Conservation (phyloP, 495 filamentous ascomycete genomes). For the Aspergillus affinis region DNA sequence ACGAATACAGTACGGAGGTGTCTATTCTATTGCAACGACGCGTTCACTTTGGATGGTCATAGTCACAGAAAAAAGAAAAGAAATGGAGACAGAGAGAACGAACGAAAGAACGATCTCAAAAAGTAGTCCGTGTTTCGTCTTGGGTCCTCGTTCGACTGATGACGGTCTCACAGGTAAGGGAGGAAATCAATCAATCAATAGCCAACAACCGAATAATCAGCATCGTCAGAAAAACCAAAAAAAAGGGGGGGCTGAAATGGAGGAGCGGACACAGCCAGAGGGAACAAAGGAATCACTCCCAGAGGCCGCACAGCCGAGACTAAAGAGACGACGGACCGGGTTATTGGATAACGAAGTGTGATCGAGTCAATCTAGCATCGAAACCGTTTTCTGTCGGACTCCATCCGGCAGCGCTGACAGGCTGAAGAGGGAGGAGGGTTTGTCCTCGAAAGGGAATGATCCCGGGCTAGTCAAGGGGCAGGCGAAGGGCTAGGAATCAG, state of each 20-base stretch:
- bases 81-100: too few species aligned
- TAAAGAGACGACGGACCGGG: too few species aligned
- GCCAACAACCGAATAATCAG: too few species aligned
- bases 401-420: slow-evolving; percentile 13
- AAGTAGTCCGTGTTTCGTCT: too few species aligned
- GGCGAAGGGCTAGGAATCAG: not conserved
- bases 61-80: too few species aligned
- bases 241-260: not conserved
- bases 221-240: not conserved
- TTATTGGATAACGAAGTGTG: not conserved
- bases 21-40: too few species aligned
- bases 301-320: not conserved
- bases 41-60: too few species aligned
- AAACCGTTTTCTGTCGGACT: slow-evolving; percentile 30
- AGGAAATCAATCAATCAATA: too few species aligned
- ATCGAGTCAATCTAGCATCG: slow-evolving; percentile 13
- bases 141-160: too few species aligned
- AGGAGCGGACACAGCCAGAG: not conserved
- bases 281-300: not conserved
- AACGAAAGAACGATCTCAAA: too few species aligned
- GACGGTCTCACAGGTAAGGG: too few species aligned
- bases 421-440: not conserved
- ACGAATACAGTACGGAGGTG: too few species aligned
- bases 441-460: not conserved
- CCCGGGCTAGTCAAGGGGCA: not conserved